These are phyloP conservation scores for Nicotiana tomentosiformis DNA, from an alignment of 257 asterid genomes.

Conservation along the genomic window DNA sequence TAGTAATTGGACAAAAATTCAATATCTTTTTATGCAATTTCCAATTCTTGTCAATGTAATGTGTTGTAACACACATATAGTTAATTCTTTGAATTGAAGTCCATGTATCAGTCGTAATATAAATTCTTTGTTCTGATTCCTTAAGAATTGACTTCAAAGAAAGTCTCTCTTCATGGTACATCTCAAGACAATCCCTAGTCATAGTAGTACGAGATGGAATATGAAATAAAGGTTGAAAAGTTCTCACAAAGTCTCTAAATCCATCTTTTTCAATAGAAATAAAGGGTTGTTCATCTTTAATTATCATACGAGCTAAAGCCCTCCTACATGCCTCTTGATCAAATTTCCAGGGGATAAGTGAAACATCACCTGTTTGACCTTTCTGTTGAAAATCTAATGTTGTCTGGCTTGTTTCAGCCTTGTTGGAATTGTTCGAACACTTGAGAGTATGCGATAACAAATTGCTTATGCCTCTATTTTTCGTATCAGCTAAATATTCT, in stretches of 20 bases:
- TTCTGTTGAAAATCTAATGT: too few species aligned
- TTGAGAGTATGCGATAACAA: too few species aligned
- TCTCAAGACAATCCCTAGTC: background rate
- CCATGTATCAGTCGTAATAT: constrained; percentile 1
- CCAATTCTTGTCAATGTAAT: constrained; percentile 1
- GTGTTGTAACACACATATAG: background rate
- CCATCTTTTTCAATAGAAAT: background rate
- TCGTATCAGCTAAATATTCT: too few species aligned
- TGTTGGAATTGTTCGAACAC: too few species aligned
- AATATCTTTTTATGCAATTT: background rate
- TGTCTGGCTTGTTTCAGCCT: too few species aligned
- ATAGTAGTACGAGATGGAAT: background rate
- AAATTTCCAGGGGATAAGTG: too few species aligned
- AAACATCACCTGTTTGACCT: too few species aligned
- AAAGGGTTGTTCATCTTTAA: constrained; percentile 7
- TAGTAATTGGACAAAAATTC: background rate
- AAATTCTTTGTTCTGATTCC: background rate
- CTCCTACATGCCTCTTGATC: background rate
- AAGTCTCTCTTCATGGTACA: background rate
- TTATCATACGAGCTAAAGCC: background rate
- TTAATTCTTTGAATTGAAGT: constrained; percentile 2
- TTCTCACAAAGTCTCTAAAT: background rate
- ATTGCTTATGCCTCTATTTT: too few species aligned
- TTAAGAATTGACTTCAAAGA: background rate
- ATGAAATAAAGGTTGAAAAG: background rate